Conservation (phyloP, 768 basidiomycete genomes). For the Tricholoma sp. region DNA sequence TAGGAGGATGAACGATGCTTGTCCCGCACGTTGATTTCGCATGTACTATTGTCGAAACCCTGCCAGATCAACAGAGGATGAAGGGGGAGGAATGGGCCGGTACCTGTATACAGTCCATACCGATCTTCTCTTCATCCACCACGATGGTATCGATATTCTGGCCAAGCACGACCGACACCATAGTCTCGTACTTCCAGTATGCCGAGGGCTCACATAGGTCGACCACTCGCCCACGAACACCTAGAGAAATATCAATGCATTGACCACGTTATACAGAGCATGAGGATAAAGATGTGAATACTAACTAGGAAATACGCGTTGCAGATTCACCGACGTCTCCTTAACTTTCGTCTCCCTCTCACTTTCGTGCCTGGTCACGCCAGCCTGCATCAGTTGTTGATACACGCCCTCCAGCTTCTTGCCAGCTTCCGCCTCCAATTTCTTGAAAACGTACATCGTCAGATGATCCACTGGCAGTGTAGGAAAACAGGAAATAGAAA, state of each 20-base stretch:
- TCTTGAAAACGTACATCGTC: slow-evolving; percentile 38
- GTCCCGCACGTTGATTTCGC: slow-evolving; percentile 90
- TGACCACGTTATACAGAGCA: background rate
- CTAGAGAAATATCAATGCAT: slow-evolving; percentile 29
- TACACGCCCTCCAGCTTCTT: slow-evolving; percentile 84
- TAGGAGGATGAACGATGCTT: slow-evolving; percentile 97
- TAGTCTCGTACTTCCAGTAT: slow-evolving; percentile 86
- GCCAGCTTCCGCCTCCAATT: slow-evolving; percentile 86
- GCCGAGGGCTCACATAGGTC: slow-evolving; percentile 94
- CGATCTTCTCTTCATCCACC: slow-evolving; percentile 95
- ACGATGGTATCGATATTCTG: slow-evolving; percentile 94
- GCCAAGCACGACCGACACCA: slow-evolving; percentile 88
- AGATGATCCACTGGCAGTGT: background rate
- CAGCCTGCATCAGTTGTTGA: slow-evolving; percentile 82
- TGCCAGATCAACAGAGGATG: background rate
- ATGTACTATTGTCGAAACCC: slow-evolving; percentile 58
- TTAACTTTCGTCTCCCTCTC: slow-evolving; percentile 81
- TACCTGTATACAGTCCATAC: slow-evolving; percentile 96
- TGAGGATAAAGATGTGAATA: background rate
- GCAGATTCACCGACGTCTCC: slow-evolving; percentile 78
- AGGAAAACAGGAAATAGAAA: background rate
- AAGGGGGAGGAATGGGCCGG: slow-evolving; percentile 17
- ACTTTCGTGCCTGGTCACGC: slow-evolving; percentile 81
- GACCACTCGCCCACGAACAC: slow-evolving; percentile 87
- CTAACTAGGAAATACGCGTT: slow-evolving; percentile 83